phyloP scores from a whole-genome alignment of 2,329 filamentous ascomycete species.

The Clonostachys rhizophaga region DNA sequence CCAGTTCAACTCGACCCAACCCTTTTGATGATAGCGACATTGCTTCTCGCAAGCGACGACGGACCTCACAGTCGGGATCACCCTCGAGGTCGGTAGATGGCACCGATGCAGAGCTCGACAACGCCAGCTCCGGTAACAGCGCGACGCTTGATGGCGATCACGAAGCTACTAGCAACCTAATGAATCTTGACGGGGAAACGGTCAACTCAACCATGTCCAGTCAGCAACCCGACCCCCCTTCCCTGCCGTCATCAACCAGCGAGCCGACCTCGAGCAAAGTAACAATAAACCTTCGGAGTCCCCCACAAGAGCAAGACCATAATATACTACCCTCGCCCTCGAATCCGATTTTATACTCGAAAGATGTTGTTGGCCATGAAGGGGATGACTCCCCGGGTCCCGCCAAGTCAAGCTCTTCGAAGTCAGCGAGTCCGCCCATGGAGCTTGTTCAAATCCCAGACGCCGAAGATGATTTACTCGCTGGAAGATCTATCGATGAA shows the following conservation, averaged over 20 bases:
- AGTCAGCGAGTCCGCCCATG: slow-evolving; percentile 1
- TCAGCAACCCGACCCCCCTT: not conserved
- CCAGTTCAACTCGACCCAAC: slow-evolving; percentile 57
- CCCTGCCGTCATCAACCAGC: slow-evolving; percentile 33
- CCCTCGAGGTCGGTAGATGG: not conserved
- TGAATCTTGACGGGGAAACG: not conserved
- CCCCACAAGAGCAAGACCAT: not conserved
- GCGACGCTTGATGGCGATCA: not conserved
- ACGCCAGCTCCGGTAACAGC: not conserved
- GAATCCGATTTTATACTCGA: too few species aligned
- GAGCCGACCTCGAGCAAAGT: slow-evolving; percentile 39
- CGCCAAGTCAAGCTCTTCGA: not conserved
- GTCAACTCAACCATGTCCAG: not conserved
- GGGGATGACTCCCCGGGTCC: not conserved
- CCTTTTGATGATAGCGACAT: slow-evolving; percentile 57
- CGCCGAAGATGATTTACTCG: not conserved
- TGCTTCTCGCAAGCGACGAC: slow-evolving; percentile 56
- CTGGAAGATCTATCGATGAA: not conserved
- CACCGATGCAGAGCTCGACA: not conserved
- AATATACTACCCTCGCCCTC: too few species aligned
- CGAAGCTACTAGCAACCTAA: not conserved
- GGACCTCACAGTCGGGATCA: slow-evolving; percentile 27
- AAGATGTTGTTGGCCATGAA: not conserved
- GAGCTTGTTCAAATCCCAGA: slow-evolving; percentile 2
- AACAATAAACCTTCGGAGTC: slow-evolving; percentile 54